Conservation (phyloP, 208 protist genomes). For the Trypanosoma congolense region DNA sequence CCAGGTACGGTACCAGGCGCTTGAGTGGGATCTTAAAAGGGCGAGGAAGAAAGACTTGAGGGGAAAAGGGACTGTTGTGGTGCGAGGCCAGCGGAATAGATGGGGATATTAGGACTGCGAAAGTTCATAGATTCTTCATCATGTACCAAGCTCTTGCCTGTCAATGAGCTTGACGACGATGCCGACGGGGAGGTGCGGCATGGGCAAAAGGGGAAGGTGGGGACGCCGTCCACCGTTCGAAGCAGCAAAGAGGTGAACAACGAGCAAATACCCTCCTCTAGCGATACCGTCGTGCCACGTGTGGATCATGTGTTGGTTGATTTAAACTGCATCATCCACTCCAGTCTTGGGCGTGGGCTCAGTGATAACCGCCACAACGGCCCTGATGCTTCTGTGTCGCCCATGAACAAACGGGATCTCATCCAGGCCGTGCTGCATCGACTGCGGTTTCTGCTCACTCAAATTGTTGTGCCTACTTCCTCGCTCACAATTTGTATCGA, state of each 20-base stretch:
- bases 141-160: slow-evolving; percentile 64
- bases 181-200: too few species aligned
- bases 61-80: not conserved
- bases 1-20: too few species aligned
- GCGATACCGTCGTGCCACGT: not conserved
- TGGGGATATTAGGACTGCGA: slow-evolving; percentile 77
- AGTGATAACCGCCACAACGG: not conserved
- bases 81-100: slow-evolving; percentile 7
- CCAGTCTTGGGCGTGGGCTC: slow-evolving; percentile 42
- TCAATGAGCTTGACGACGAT: slow-evolving; percentile 46
- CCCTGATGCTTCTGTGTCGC: not conserved
- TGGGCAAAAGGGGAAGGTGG: too few species aligned
- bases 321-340: slow-evolving; percentile 85
- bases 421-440: slow-evolving; percentile 76
- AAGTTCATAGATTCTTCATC: slow-evolving; percentile 78
- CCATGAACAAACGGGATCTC: slow-evolving; percentile 48
- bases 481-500: slow-evolving; percentile 80
- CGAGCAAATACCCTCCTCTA: not conserved
- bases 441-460: slow-evolving; percentile 57
- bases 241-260: not conserved
- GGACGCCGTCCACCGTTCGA: not conserved
- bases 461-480: slow-evolving; percentile 46
- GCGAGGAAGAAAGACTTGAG: not conserved
- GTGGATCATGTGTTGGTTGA: slow-evolving; percentile 80
- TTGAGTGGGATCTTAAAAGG: too few species aligned